These are phyloP conservation scores for Phytopythium vexans DNA, from an alignment of 352 stramenopile genomes.

Conservation along the genomic window DNA sequence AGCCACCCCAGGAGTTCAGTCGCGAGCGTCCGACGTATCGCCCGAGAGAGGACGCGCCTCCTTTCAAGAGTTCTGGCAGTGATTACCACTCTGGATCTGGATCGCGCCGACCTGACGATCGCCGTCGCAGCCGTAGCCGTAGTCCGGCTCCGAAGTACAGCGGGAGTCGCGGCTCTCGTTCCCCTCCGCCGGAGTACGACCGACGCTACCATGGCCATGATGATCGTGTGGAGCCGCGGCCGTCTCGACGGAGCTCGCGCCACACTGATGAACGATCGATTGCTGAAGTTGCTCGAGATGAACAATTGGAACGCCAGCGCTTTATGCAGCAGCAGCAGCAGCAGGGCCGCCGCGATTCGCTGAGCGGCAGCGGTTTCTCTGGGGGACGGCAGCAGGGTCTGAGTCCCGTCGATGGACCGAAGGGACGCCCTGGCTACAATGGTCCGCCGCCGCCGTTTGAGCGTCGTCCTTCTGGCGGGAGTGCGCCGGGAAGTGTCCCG, in stretches of 20 bases:
- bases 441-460: slow-evolving; percentile 1
- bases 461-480: slow-evolving; percentile 10
- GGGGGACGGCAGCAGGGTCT: slow-evolving; percentile 21
- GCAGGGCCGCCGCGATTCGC: slow-evolving; percentile 29
- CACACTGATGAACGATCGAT: slow-evolving; percentile 46
- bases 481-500: slow-evolving; percentile 15
- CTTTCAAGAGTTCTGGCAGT: neutral
- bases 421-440: slow-evolving; percentile 7
- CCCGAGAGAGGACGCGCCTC: slow-evolving; percentile 14
- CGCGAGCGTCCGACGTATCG: slow-evolving; percentile 8
- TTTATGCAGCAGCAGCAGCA: slow-evolving; percentile 29
- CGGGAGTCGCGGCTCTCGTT: slow-evolving; percentile 9
- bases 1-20: slow-evolving; percentile 17
- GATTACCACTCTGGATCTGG: slow-evolving; percentile 13
- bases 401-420: slow-evolving; percentile 13
- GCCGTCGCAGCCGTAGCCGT: slow-evolving; percentile 22
- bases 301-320: slow-evolving; percentile 37
- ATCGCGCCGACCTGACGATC: slow-evolving; percentile 11
- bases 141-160: slow-evolving; percentile 26
- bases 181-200: slow-evolving; percentile 16
- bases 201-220: slow-evolving; percentile 22
- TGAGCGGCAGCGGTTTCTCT: slow-evolving; percentile 29
- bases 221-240: slow-evolving; percentile 10
- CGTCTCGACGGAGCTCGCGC: slow-evolving; percentile 14
- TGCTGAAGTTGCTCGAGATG: slow-evolving; percentile 46